Evolutionary conservation across 2,329 filamentous ascomycete genomes (phyloP), one percentile per base, ranked within the genome.

Genomic region (Ophiostoma ips): DNA sequence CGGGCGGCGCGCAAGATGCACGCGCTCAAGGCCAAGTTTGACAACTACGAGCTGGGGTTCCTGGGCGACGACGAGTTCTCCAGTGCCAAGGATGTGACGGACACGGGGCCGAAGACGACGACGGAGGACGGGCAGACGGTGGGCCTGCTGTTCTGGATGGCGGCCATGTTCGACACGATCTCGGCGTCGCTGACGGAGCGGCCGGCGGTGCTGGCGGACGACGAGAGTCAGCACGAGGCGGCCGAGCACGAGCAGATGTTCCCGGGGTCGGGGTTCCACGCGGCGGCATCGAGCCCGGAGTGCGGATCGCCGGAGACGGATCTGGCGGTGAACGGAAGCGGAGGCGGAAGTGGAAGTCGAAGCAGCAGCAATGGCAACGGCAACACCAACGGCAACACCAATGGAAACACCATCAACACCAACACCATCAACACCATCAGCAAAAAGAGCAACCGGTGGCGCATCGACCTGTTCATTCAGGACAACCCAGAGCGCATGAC

Each of bases 161-260:
- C 71, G 0, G 64, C 77, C 43, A 79, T 79, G 75, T 73, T 76
- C 45, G 75, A 79, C 56, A 78, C 75, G 0, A 60, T 77, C 9
- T 75, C 71, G 0, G 68, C 75, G 0, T 72, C 73, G 1, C 74
- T 79, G 65, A 67, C 71, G 47, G 57, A 60, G 41, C 57, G 63
- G 38, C 58, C 65, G 1, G 60, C 67, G 3, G 63, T 65, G 1
- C 60, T 69, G 6, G 60, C 62, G 0, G 67, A 68, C 31, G 65
- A 69, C 37, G 65, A 68, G 52, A 67, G 66, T 48, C 62, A 66
- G 45, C 64, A 63, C 51, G 63, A 64, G n/a, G 57, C 59, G 0
- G 60, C 59, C 5, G 56, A 59, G 31, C 48, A 52, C 15, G 52
- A 53, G 6, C 35, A 19, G 11, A 53, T 53, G 48, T 50, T 50